Base-by-base conservation (phyloP, 371 early-diverging fungal genomes). In the Syncephalastrum racemosum region DNA sequence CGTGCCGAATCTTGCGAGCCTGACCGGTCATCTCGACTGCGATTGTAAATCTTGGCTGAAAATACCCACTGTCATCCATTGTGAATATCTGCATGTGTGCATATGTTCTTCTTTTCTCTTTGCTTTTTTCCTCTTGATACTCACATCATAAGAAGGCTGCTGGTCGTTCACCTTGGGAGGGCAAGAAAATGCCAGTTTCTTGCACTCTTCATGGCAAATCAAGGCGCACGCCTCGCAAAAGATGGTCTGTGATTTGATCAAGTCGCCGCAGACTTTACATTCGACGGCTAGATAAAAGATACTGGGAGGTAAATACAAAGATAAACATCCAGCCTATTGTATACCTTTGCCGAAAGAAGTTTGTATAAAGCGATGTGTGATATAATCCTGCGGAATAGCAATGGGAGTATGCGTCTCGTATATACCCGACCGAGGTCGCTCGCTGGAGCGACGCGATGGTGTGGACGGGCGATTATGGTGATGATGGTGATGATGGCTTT, bases 211-310 rank as follows among this genome's bases (percentile, higher is more conserved):
- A 48, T 72, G 71, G 42, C 79, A 79, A 39, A 73, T 66, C 10
- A 79, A 51, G n/a, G 66, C 66, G 54, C 79, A 75, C 20, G 66
- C 79, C 68, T 79, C 67, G 53, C 74, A 75, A 31, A 75, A 73
- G 1, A 69, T 54, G 4, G 64, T 67, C 16, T 62, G 51, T 4
- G 51, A 44, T 5, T 51, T 68, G 42, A 72, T 68, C 2, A 63
- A 20, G 23, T 75, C 67, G 47, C 62, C 63, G 45, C 79, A 79
- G 14, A 75, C 74, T 62, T 79, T 75, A 47, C 76, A 75, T 39
- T 71, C 69, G 25, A 76, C 66, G 3, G 50, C 74, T 77, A 49
- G 20, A 27, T 31, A 12, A 24, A 25, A 25, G 27, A 58, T 23
- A 20, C 49, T 46, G 4, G 5, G 7, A 12, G 8, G 36, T 31